Percentiles rank a stretch among this genome's conserved stretches.
These are phyloP conservation scores for Tulasnella sp. DNA, from an alignment of 768 basidiomycete genomes.

Conservation along the genomic window DNA sequence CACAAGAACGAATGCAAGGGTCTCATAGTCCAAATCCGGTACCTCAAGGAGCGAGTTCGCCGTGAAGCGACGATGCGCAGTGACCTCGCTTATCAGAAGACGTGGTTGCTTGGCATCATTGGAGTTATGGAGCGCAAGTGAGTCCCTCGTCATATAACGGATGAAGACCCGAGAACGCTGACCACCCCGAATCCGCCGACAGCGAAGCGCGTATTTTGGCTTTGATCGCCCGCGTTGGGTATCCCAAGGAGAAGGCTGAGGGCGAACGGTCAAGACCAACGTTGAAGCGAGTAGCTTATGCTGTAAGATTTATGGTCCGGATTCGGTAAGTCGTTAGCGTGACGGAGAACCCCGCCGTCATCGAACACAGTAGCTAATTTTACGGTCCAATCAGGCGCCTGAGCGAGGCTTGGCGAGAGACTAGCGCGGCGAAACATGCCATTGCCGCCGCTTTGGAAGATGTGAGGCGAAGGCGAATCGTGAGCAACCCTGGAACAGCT, in stretches of 20 bases:
- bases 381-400: slow-evolving; percentile 40
- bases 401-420: slow-evolving; percentile 56
- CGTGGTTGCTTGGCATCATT: slow-evolving; percentile 55
- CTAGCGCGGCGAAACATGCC: slow-evolving; percentile 51
- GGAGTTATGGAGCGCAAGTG: slow-evolving; percentile 63
- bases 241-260: slow-evolving; percentile 40
- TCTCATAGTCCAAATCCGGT: slow-evolving; percentile 80
- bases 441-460: slow-evolving; percentile 61
- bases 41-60: slow-evolving; percentile 85
- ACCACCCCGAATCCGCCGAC: background rate
- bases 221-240: slow-evolving; percentile 69
- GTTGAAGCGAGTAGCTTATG: slow-evolving; percentile 49
- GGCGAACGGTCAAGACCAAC: slow-evolving; percentile 34
- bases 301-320: slow-evolving; percentile 58
- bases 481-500: slow-evolving; percentile 14
- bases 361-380: background rate
- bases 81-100: slow-evolving; percentile 78
- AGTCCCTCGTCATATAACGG: slow-evolving; percentile 23
- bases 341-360: background rate
- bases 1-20: slow-evolving; percentile 88
- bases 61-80: slow-evolving; percentile 74
- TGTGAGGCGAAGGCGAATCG: slow-evolving; percentile 47
- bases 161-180: slow-evolving; percentile 18
- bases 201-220: slow-evolving; percentile 68
- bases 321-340: slow-evolving; percentile 45